A percentile compares a stretch with the other conserved stretches of the same genome.
phyloP scores from a whole-genome alignment of 345 rosid species.

The Aurinia saxatilis region DNA sequence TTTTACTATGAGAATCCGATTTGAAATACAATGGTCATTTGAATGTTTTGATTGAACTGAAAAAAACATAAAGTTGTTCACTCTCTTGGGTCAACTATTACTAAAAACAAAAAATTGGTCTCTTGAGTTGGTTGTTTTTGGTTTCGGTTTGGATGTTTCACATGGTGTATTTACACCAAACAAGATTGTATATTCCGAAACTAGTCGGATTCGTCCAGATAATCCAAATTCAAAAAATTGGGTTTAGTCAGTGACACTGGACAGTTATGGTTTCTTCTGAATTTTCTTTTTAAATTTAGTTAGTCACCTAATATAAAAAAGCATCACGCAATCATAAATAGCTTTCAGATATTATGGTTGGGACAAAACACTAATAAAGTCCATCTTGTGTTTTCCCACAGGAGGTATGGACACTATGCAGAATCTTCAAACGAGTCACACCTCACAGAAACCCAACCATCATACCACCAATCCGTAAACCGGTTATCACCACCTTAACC shows the following conservation, averaged over 20 bases:
- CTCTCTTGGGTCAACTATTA: too few relatives aligned
- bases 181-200: too few relatives aligned
- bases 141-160: too few relatives aligned
- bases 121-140: too few relatives aligned
- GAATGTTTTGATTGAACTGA: too few relatives aligned
- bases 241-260: not conserved
- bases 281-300: not conserved
- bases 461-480: constrained; percentile 24
- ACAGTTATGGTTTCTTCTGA: not conserved
- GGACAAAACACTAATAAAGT: not conserved
- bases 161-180: too few relatives aligned
- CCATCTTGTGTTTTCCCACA: constrained; percentile 25
- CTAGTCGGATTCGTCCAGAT: too few relatives aligned
- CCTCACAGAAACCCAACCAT: constrained; percentile 13
- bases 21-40: too few relatives aligned
- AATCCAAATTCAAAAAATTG: not conserved
- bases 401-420: constrained; percentile 87
- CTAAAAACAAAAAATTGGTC: too few relatives aligned
- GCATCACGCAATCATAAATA: not conserved
- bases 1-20: too few relatives aligned
- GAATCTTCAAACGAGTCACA: constrained; percentile 61
- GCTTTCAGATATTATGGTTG: constrained; percentile 7
- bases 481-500: constrained; percentile 25
- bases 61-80: too few relatives aligned
- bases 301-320: not conserved